These are phyloP conservation scores for Aureobasidium melanogenum DNA, from an alignment of 2,329 filamentous ascomycete species.

Conservation along the genomic window DNA sequence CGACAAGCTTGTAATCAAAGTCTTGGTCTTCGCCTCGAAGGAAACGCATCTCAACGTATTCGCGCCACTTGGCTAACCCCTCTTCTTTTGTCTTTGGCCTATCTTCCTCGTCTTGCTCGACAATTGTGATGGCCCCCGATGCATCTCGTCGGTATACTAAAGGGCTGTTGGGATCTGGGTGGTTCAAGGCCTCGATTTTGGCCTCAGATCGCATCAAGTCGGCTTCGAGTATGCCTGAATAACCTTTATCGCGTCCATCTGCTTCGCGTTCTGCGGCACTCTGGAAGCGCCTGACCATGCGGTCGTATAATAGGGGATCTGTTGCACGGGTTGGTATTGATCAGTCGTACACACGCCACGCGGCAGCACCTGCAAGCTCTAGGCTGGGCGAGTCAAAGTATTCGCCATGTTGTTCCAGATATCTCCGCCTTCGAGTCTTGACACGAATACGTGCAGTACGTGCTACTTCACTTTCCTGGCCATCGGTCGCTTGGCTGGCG, in stretches of 20 bases:
- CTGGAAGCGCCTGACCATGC: constrained; percentile 68
- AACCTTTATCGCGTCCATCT: constrained; percentile 66
- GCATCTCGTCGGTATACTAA: constrained; percentile 43
- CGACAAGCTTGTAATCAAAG: constrained; percentile 66
- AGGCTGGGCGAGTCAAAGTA: constrained; percentile 57
- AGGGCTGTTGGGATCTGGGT: constrained; percentile 42
- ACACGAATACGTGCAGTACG: constrained; percentile 40
- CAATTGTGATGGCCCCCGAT: constrained; percentile 48
- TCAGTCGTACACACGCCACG: constrained; percentile 9
- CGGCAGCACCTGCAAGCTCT: constrained; percentile 47
- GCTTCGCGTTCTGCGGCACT: constrained; percentile 62
- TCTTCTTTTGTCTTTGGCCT: constrained; percentile 54
- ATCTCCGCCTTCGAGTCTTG: constrained; percentile 71
- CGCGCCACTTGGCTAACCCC: constrained; percentile 59
- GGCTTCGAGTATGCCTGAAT: constrained; percentile 68
- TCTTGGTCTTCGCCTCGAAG: constrained; percentile 65
- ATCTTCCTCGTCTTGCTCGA: constrained; percentile 46
- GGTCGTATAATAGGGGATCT: constrained; percentile 77
- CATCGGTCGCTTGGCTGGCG: background rate
- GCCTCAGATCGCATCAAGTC: constrained; percentile 70
- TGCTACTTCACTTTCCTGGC: constrained; percentile 15
- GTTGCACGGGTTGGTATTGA: constrained; percentile 14
- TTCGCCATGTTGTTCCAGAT: constrained; percentile 60
- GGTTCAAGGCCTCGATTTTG: constrained; percentile 55
- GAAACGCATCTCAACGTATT: constrained; percentile 66